Percentiles rank a stretch among this genome's conserved stretches.
Evolutionary conservation across 208 protist species (phyloP).

Genomic region (Crithidia mellificae): DNA sequence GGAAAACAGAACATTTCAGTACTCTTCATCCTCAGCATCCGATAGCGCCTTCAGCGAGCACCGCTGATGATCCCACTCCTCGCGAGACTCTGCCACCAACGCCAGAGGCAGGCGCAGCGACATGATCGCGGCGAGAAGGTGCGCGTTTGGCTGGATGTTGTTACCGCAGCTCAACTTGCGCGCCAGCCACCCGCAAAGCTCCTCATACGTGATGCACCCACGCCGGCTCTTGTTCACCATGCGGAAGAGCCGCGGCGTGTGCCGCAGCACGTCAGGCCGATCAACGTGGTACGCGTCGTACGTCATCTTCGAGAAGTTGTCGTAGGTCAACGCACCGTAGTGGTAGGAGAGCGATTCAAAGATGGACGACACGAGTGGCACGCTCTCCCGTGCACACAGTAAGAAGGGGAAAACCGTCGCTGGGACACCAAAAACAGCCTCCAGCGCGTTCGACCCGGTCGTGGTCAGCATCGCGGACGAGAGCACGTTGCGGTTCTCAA

Average conservation of each 20-base stretch:
- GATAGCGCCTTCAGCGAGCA: conserved; percentile 62
- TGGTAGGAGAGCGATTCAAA: conserved; percentile 54
- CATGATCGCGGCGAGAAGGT: conserved; percentile 70
- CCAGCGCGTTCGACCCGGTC: conserved; percentile 70
- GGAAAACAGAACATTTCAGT: too few species aligned
- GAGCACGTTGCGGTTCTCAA: conserved; percentile 71
- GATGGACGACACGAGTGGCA: conserved; percentile 63
- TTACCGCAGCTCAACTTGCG: conserved; percentile 78
- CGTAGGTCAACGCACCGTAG: conserved; percentile 65
- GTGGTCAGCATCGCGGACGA: conserved; percentile 73
- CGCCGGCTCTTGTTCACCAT: conserved; percentile 73
- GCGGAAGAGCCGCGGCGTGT: conserved; percentile 81
- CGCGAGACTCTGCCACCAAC: conserved; percentile 56
- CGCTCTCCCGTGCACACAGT: conserved; percentile 70
- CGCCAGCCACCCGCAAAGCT: conserved; percentile 85
- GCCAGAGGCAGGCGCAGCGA: conserved; percentile 75
- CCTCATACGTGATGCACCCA: conserved; percentile 82
- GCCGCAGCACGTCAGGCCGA: conserved; percentile 62
- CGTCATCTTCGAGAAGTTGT: conserved; percentile 63
- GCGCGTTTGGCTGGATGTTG: conserved; percentile 63
- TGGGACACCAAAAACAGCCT: conserved; percentile 85
- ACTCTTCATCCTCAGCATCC: conserved; percentile 66
- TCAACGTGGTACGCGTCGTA: conserved; percentile 70
- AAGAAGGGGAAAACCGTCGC: conserved; percentile 88
- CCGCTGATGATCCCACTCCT: conserved; percentile 53